phyloP scores from a whole-genome alignment of 768 basidiomycete species.

The Amanita thiersii region DNA sequence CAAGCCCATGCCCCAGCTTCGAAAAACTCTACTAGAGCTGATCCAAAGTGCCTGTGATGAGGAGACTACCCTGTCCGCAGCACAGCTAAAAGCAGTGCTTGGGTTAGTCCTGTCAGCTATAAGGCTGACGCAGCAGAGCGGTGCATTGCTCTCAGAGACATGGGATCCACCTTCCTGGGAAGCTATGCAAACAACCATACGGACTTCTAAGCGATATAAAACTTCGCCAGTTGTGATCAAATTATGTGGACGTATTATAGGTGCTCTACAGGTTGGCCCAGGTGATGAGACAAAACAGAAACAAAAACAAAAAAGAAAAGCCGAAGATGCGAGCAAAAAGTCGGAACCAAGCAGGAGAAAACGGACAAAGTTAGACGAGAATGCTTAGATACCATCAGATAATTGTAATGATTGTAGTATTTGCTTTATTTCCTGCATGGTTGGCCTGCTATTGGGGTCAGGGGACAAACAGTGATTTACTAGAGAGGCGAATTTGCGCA shows the following conservation, averaged over 20 bases:
- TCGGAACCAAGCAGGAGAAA: conserved; percentile 10
- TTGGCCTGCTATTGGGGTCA: conserved; percentile 9
- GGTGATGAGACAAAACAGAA: conserved; percentile 11
- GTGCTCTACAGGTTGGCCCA: conserved; percentile 12
- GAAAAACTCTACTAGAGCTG: conserved; percentile 38
- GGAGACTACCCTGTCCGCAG: conserved; percentile 37
- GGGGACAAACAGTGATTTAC: conserved; percentile 18
- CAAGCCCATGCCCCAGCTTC: conserved; percentile 43
- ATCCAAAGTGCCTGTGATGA: conserved; percentile 42
- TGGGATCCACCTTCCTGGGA: conserved; percentile 64
- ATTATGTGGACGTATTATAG: conserved; percentile 57
- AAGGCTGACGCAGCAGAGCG: conserved; percentile 54
- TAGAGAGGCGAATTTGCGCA: conserved; percentile 19
- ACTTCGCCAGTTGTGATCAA: conserved; percentile 51
- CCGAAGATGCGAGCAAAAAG: conserved; percentile 6
- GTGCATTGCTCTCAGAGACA: conserved; percentile 22
- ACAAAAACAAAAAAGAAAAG: conserved; percentile 19
- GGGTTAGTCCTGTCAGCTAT: conserved; percentile 59
- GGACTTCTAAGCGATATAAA: conserved; percentile 50
- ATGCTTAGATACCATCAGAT: neutral
- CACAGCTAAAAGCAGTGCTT: conserved; percentile 73
- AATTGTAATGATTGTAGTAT: neutral
- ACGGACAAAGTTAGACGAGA: conserved; percentile 26
- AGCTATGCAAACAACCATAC: conserved; percentile 36
- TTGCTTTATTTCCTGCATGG: conserved; percentile 18